Percentiles rank a stretch among this genome's conserved stretches.
Conservation (phyloP, 345 rosid genomes). For the Sonneratia caseolaris region DNA sequence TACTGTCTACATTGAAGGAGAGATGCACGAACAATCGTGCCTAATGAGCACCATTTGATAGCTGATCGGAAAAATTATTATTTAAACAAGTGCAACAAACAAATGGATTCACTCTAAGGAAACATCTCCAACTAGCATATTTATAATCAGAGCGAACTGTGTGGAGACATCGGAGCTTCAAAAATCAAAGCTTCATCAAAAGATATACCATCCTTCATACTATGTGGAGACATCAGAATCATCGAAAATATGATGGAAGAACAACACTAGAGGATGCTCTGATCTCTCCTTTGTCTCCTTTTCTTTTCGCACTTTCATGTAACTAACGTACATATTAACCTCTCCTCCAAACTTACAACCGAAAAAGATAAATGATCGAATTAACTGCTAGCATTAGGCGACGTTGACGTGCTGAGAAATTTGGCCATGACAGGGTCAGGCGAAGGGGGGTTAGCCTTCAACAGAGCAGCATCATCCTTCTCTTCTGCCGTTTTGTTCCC, state of each 20-base stretch:
- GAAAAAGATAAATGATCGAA: not conserved
- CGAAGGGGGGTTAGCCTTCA: slow-evolving; percentile 35
- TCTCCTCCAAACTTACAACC: not conserved
- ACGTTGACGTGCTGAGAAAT: slow-evolving; percentile 39
- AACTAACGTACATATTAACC: not conserved
- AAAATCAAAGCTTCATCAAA: not conserved
- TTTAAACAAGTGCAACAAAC: too few relatives aligned
- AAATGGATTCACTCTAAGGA: too few relatives aligned
- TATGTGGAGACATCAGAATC: not conserved
- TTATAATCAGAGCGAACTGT: too few relatives aligned
- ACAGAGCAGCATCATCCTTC: slow-evolving; percentile 25
- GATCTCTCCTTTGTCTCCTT: not conserved
- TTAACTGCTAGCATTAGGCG: slow-evolving; percentile 19
- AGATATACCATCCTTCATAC: not conserved
- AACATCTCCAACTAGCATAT: too few relatives aligned
- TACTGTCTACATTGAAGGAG: too few relatives aligned
- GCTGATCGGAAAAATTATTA: too few relatives aligned
- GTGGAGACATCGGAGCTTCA: too few relatives aligned
- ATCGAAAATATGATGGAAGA: not conserved
- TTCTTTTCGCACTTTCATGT: not conserved
- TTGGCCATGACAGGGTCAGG: slow-evolving; percentile 41
- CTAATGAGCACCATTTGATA: too few relatives aligned
- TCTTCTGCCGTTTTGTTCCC: slow-evolving; percentile 13
- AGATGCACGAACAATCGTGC: too few relatives aligned
- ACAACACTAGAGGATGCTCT: not conserved